phyloP scores from a whole-genome alignment of 768 basidiomycete genomes.

The Russula virescens region DNA sequence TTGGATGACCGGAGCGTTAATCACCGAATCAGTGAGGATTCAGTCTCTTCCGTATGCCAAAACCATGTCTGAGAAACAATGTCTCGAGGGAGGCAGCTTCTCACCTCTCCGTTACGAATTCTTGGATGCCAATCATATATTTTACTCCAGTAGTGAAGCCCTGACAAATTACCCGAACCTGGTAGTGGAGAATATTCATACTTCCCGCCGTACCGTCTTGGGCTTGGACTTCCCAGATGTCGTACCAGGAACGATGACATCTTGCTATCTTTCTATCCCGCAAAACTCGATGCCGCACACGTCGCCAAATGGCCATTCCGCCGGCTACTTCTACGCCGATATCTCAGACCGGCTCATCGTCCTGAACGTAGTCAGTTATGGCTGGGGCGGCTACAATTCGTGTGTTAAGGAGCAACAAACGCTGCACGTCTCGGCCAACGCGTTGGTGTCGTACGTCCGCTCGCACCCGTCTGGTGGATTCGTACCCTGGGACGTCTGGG shows the following conservation, averaged over 20 bases:
- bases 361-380: neutral
- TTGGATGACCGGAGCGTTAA: neutral
- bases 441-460: conserved; percentile 3
- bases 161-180: neutral
- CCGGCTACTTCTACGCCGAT: neutral
- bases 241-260: neutral
- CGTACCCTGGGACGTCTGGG: neutral
- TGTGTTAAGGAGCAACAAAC: neutral
- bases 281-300: neutral
- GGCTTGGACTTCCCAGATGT: neutral
- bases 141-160: neutral
- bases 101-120: neutral
- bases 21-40: neutral
- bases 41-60: neutral
- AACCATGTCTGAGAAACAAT: neutral
- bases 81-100: neutral
- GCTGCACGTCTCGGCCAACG: neutral
- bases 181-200: neutral
- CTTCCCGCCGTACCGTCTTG: neutral
- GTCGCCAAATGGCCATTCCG: neutral
- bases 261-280: neutral
- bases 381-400: neutral
- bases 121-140: conserved; percentile 1
- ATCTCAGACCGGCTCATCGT: conserved; percentile 2
- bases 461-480: neutral